These are phyloP conservation scores for Rhododendron simsii DNA, from an alignment of 148 eudicot species.

Conservation along the genomic window DNA sequence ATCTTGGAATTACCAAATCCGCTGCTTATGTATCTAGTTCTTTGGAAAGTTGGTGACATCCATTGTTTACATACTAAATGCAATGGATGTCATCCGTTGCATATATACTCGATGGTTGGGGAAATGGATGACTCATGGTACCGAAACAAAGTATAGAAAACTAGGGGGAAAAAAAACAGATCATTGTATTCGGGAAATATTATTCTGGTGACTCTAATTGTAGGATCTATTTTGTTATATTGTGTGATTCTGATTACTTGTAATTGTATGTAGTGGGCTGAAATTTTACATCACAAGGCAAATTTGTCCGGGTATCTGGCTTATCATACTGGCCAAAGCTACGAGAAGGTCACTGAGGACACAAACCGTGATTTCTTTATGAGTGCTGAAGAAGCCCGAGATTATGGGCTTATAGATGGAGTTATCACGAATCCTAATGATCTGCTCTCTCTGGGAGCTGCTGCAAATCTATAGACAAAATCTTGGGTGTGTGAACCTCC, in stretches of 20 bases:
- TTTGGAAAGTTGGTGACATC: background rate
- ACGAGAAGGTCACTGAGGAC: conserved; percentile 68
- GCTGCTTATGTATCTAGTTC: background rate
- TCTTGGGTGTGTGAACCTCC: background rate
- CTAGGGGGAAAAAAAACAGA: background rate
- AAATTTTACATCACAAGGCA: conserved; percentile 94
- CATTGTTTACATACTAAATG: background rate
- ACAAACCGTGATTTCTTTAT: conserved; percentile 85
- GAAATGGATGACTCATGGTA: background rate
- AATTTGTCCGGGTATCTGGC: conserved; percentile 73
- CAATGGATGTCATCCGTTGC: background rate
- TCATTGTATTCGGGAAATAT: background rate
- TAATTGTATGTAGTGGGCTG: conserved; percentile 49
- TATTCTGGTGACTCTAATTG: background rate
- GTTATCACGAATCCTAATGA: conserved; percentile 92
- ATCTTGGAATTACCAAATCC: background rate
- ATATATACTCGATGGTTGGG: background rate
- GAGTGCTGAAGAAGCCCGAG: conserved; percentile 95
- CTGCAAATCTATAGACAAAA: conserved; percentile 19
- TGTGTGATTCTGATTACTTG: background rate
- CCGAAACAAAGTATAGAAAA: background rate
- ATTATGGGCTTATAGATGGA: conserved; percentile 85
- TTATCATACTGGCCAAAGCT: conserved; percentile 87
- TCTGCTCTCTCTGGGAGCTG: conserved; percentile 72
- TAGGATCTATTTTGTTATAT: background rate